Percentiles rank a stretch among this genome's conserved stretches.
These are phyloP conservation scores for Mycena chlorophos DNA, from an alignment of 768 basidiomycete species.

Conservation along the genomic window DNA sequence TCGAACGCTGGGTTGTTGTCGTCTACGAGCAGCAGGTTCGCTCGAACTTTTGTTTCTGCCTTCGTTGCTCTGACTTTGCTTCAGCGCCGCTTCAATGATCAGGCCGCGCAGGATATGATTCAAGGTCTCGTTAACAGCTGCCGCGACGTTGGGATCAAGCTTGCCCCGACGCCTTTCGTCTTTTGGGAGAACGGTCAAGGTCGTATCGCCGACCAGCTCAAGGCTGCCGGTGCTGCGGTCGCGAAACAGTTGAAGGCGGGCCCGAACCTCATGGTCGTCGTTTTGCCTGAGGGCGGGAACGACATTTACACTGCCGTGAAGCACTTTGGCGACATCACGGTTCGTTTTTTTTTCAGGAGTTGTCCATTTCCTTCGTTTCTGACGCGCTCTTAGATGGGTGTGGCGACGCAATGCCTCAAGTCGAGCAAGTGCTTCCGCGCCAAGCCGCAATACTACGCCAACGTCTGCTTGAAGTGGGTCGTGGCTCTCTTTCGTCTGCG, in stretches of 20 bases:
- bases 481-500: background rate
- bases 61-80: background rate
- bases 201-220: slow-evolving; percentile 41
- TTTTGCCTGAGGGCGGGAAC: slow-evolving; percentile 73
- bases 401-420: slow-evolving; percentile 80
- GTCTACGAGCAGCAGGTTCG: slow-evolving; percentile 62
- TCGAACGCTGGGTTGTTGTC: slow-evolving; percentile 63
- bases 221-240: slow-evolving; percentile 50
- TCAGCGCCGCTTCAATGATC: slow-evolving; percentile 48
- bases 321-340: slow-evolving; percentile 72
- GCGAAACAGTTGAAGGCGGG: slow-evolving; percentile 37
- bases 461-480: slow-evolving; percentile 74
- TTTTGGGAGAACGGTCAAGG: slow-evolving; percentile 62
- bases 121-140: slow-evolving; percentile 50
- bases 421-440: slow-evolving; percentile 63
- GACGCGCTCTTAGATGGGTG: slow-evolving; percentile 50
- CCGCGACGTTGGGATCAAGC: slow-evolving; percentile 59
- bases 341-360: slow-evolving; percentile 25
- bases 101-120: slow-evolving; percentile 56
- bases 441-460: slow-evolving; percentile 78
- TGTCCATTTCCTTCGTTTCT: slow-evolving; percentile 9
- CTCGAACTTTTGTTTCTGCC: background rate
- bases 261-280: slow-evolving; percentile 62
- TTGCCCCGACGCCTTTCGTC: slow-evolving; percentile 47
- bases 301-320: slow-evolving; percentile 79